phyloP scores from a whole-genome alignment of 345 rosid genomes.

The Syzygium aromaticum region DNA sequence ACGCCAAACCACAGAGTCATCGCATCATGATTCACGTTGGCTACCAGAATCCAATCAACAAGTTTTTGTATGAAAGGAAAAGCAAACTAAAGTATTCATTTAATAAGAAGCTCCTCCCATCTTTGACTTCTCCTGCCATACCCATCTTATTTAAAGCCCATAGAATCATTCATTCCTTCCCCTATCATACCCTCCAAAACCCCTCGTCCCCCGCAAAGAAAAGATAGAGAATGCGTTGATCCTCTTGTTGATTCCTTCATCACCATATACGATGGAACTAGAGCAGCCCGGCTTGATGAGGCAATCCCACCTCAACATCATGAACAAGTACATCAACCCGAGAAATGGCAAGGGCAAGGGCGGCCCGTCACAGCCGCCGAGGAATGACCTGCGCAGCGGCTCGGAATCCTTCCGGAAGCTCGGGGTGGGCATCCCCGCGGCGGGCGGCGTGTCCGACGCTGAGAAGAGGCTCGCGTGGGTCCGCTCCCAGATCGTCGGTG shows the following conservation, averaged over 20 bases:
- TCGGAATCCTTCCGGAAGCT: not conserved
- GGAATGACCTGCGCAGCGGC: not conserved
- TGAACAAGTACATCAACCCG: not conserved
- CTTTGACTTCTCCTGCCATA: not conserved
- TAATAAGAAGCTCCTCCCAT: not conserved
- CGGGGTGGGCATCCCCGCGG: slow-evolving; percentile 14
- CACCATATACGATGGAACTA: not conserved
- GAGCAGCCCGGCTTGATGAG: not conserved
- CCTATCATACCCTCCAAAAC: not conserved
- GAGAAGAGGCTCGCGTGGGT: slow-evolving; percentile 33
- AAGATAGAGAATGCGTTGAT: not conserved
- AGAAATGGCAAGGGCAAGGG: not conserved
- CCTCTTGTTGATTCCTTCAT: not conserved
- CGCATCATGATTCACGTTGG: too few relatives aligned
- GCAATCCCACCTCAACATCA: not conserved
- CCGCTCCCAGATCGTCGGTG: slow-evolving; percentile 46
- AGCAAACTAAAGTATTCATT: not conserved
- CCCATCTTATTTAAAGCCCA: not conserved
- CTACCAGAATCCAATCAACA: not conserved
- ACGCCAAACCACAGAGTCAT: not conserved
- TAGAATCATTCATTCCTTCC: not conserved
- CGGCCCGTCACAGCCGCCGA: too few relatives aligned
- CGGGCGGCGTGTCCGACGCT: not conserved
- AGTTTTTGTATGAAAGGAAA: not conserved
- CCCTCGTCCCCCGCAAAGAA: not conserved